phyloP scores from a whole-genome alignment of 768 basidiomycete species.

The Panaeolus cyanescens region DNA sequence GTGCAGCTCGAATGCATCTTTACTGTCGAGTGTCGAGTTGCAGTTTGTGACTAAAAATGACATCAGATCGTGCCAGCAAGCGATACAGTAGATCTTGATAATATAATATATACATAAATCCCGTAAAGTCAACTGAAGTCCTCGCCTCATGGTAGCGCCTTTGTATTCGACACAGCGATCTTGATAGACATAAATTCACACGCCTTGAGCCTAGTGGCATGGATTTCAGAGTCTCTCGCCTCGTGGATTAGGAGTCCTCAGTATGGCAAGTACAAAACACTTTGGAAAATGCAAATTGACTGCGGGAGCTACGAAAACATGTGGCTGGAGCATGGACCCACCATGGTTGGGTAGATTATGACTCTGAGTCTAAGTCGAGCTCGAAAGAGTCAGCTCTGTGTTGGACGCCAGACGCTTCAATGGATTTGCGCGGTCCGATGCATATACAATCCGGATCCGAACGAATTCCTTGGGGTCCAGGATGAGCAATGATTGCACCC shows the following conservation, averaged over 20 bases:
- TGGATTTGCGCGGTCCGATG: neutral
- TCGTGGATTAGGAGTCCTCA: neutral
- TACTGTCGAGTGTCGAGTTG: neutral
- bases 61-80: slow-evolving; percentile 9
- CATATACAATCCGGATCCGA: neutral
- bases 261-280: neutral
- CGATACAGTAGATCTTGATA: neutral
- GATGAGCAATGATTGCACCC: neutral
- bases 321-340: slow-evolving; percentile 9
- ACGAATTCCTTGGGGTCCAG: neutral
- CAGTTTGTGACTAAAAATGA: slow-evolving; percentile 1
- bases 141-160: neutral
- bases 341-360: slow-evolving; percentile 4
- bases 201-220: neutral
- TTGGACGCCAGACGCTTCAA: neutral
- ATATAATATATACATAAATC: neutral
- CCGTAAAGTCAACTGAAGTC: neutral
- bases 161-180: neutral
- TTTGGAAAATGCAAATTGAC: neutral
- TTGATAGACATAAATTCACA: neutral
- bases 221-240: neutral
- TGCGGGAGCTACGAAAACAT: slow-evolving; percentile 7
- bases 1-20: neutral
- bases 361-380: neutral
- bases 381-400: neutral